A percentile compares a stretch with the other conserved stretches of the same genome.
phyloP scores from a whole-genome alignment of 768 basidiomycete genomes.

The Hydnum rufescens region DNA sequence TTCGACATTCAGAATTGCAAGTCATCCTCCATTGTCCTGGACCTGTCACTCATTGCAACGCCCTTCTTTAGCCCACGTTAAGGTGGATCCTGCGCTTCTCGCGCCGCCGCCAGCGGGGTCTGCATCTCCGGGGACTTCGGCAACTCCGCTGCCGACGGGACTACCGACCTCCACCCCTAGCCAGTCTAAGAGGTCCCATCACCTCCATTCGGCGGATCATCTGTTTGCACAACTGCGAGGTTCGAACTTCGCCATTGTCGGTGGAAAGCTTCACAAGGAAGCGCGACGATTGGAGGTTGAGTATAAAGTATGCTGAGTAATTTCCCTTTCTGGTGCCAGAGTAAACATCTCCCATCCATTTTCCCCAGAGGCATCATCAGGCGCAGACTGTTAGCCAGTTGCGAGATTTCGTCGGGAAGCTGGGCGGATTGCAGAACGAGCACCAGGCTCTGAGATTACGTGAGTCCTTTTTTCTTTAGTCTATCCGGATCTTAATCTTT shows the following conservation, averaged over 20 bases:
- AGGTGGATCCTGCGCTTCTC: conserved; percentile 20
- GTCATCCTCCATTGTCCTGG: conserved; percentile 14
- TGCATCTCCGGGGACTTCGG: conserved; percentile 9
- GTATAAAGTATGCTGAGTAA: conserved; percentile 43
- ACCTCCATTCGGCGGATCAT: conserved; percentile 67
- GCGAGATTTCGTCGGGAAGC: conserved; percentile 84
- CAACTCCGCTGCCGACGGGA: conserved; percentile 4
- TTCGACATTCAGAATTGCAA: conserved; percentile 77
- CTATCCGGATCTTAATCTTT: conserved; percentile 1
- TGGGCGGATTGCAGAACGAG: conserved; percentile 82
- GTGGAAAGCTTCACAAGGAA: conserved; percentile 55
- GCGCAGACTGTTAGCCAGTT: conserved; percentile 83
- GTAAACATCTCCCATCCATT: not conserved
- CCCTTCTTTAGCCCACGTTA: conserved; percentile 19
- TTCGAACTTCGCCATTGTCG: conserved; percentile 80
- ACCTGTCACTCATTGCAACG: not conserved
- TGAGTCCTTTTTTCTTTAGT: conserved; percentile 25
- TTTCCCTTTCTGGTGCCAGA: not conserved
- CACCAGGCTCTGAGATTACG: conserved; percentile 78
- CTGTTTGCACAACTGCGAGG: conserved; percentile 72
- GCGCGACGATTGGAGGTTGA: conserved; percentile 80
- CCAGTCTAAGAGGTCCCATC: conserved; percentile 56
- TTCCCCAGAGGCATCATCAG: conserved; percentile 49
- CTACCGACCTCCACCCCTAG: conserved; percentile 7
- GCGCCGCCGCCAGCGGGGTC: conserved; percentile 12